phyloP scores from a whole-genome alignment of 2,329 filamentous ascomycete species.

The Aspergillus ochraceoroseus region DNA sequence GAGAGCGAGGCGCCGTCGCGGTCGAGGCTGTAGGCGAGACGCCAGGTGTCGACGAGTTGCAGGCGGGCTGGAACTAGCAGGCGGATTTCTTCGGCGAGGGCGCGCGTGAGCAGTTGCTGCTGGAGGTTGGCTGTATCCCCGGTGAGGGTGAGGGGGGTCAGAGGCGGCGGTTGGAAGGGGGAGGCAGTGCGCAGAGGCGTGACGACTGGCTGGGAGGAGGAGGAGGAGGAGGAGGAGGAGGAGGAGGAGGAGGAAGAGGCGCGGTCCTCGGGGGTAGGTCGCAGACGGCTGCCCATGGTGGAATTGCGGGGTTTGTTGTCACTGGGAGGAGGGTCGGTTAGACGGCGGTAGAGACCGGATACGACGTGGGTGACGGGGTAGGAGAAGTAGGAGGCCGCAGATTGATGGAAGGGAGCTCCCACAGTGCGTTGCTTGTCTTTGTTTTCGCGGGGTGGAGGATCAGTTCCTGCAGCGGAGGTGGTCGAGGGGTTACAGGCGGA shows the following conservation, averaged over 20 bases:
- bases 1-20: constrained; percentile 82
- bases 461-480: constrained; percentile 21
- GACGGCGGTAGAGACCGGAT: constrained; percentile 63
- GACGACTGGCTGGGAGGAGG: constrained; percentile 34
- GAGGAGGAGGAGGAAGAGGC: constrained; percentile 35
- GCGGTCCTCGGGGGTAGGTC: constrained; percentile 14
- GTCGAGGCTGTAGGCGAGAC: constrained; percentile 80
- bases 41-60: constrained; percentile 83
- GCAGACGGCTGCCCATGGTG: constrained; percentile 16
- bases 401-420: constrained; percentile 31
- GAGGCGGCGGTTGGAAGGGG: constrained; percentile 80
- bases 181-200: constrained; percentile 58
- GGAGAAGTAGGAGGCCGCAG: constrained; percentile 46
- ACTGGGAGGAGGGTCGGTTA: constrained; percentile 44
- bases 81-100: constrained; percentile 87
- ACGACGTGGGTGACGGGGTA: constrained; percentile 51
- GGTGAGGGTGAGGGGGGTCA: constrained; percentile 70
- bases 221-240: constrained; percentile 46
- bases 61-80: constrained; percentile 80
- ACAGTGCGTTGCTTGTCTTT: constrained; percentile 21
- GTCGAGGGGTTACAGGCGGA: constrained; percentile 10
- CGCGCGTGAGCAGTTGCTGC: constrained; percentile 60
- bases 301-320: constrained; percentile 21
- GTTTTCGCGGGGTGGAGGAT: constrained; percentile 9
- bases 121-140: constrained; percentile 53